These are phyloP conservation scores for Pyrus pyrifolia DNA, from an alignment of 306 rosid species.

Conservation along the genomic window DNA sequence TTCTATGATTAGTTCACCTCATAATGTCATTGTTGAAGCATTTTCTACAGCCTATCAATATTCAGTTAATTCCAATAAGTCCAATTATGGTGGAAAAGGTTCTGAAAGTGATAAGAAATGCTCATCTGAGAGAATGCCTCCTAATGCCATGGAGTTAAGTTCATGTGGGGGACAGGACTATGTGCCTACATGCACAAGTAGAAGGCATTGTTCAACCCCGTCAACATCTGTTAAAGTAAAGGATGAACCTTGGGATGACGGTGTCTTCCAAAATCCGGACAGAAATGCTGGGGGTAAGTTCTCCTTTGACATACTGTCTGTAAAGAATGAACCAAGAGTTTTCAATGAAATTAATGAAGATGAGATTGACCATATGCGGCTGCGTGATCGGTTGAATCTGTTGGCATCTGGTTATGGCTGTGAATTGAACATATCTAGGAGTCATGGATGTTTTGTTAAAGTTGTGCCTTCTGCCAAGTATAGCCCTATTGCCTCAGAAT, in stretches of 20 bases:
- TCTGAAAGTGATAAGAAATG: slow-evolving; percentile 23
- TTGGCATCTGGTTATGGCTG: slow-evolving; percentile 29
- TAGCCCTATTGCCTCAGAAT: slow-evolving; percentile 26
- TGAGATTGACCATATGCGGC: slow-evolving; percentile 44
- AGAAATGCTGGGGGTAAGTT: slow-evolving; percentile 23
- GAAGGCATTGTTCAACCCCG: slow-evolving; percentile 25
- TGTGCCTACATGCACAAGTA: slow-evolving; percentile 22
- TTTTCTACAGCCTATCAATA: slow-evolving; percentile 9
- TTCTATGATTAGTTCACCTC: slow-evolving; percentile 22
- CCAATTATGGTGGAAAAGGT: slow-evolving; percentile 9
- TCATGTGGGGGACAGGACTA: slow-evolving; percentile 28
- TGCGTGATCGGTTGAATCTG: slow-evolving; percentile 53
- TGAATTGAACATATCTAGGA: slow-evolving; percentile 15
- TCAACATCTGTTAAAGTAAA: slow-evolving; percentile 43
- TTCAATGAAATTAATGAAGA: slow-evolving; percentile 27
- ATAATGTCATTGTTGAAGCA: slow-evolving; percentile 6
- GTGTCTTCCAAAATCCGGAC: slow-evolving; percentile 23
- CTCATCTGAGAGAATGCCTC: slow-evolving; percentile 14
- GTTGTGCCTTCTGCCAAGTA: slow-evolving; percentile 23
- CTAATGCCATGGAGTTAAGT: slow-evolving; percentile 24
- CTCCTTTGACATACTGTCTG: slow-evolving; percentile 17
- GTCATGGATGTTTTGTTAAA: slow-evolving; percentile 26
- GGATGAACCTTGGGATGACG: slow-evolving; percentile 51
- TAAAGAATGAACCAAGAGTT: slow-evolving; percentile 45
- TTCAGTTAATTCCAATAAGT: slow-evolving; percentile 7